These are phyloP conservation scores for Paecilomyces dactylethromorphus DNA, from an alignment of 2,329 filamentous ascomycete genomes.

Conservation along the genomic window DNA sequence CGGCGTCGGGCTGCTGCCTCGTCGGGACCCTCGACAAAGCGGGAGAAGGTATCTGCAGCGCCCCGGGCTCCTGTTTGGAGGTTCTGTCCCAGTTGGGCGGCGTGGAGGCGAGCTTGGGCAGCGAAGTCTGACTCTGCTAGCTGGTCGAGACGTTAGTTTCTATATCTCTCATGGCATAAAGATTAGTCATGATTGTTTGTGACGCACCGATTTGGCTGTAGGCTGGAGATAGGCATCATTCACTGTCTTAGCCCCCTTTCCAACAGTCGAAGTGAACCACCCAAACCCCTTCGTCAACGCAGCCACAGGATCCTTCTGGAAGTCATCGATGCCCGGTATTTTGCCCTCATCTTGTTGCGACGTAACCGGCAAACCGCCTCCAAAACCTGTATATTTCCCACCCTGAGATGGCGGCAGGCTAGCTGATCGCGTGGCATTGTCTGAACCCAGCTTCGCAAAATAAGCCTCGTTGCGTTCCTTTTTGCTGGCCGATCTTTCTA, in stretches of 20 bases:
- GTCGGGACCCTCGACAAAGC: constrained; percentile 75
- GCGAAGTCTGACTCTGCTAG: constrained; percentile 74
- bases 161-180: not conserved
- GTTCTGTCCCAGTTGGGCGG: constrained; percentile 51
- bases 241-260: constrained; percentile 83
- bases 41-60: constrained; percentile 72
- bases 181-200: not conserved
- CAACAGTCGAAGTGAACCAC: constrained; percentile 84
- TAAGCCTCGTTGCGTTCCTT: constrained; percentile 75
- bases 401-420: constrained; percentile 79
- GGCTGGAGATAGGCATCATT: constrained; percentile 91
- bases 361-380: constrained; percentile 61
- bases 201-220: constrained; percentile 72
- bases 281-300: constrained; percentile 89
- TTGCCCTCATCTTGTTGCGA: constrained; percentile 30
- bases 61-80: constrained; percentile 61
- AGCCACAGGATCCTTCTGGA: constrained; percentile 84
- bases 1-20: constrained; percentile 29
- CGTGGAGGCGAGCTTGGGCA: constrained; percentile 58
- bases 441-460: constrained; percentile 76
- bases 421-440: constrained; percentile 71
- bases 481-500: constrained; percentile 27
- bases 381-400: constrained; percentile 88
- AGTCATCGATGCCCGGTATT: constrained; percentile 71
- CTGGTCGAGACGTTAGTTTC: constrained; percentile 36